These are phyloP conservation scores for Fusarium tanahbumbuense DNA, from an alignment of 2,329 filamentous ascomycete genomes.

Conservation along the genomic window DNA sequence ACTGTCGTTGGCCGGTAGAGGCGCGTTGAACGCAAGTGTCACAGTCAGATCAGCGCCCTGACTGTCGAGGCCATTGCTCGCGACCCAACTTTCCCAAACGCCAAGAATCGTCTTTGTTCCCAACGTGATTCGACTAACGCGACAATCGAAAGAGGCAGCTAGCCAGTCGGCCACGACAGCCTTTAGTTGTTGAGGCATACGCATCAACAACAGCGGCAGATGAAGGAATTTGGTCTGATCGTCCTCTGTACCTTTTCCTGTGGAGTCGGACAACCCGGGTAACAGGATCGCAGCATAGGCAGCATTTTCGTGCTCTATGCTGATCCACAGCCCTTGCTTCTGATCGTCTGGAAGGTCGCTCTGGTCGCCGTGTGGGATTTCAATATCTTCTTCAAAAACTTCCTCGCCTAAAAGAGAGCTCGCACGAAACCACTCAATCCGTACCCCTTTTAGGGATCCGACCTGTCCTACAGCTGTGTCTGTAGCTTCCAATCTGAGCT, in stretches of 20 bases:
- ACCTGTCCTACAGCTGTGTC: constrained; percentile 55
- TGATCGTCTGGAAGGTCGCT: constrained; percentile 41
- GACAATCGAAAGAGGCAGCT: constrained; percentile 66
- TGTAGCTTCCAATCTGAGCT: constrained; percentile 61
- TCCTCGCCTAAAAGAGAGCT: constrained; percentile 49
- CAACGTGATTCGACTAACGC: constrained; percentile 61
- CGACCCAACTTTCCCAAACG: constrained; percentile 65
- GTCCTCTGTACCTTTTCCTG: not conserved
- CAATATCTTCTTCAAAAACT: constrained; percentile 27
- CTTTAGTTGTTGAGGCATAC: constrained; percentile 67
- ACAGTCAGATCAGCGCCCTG: constrained; percentile 60
- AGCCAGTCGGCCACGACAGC: constrained; percentile 63
- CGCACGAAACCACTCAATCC: constrained; percentile 59
- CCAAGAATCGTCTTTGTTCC: constrained; percentile 63
- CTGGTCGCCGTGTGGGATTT: constrained; percentile 20
- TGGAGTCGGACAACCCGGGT: constrained; percentile 49
- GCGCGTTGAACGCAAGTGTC: constrained; percentile 63
- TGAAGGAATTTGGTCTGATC: constrained; percentile 54
- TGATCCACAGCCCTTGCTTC: constrained; percentile 56
- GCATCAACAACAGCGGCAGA: constrained; percentile 64
- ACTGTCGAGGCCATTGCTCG: constrained; percentile 51
- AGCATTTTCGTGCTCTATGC: constrained; percentile 65
- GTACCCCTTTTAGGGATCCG: constrained; percentile 59
- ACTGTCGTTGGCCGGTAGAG: constrained; percentile 41
- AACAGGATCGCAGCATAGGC: constrained; percentile 64